Evolutionary conservation across 1,284 basidiomycete species (phyloP).

Genomic region (Ganoderma lingzhi): DNA sequence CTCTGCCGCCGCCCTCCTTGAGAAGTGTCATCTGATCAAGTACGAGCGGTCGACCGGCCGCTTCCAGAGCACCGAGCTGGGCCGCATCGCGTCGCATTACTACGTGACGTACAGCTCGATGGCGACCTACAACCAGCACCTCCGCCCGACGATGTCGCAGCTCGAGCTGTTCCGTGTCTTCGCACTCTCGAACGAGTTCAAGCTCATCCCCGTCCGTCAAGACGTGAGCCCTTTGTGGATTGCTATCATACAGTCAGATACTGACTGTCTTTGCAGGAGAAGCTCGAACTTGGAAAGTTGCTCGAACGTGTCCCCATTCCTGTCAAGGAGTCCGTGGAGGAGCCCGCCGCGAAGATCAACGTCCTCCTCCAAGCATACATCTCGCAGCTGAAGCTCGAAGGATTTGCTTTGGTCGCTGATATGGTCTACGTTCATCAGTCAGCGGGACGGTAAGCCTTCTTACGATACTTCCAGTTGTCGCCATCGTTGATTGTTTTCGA

Average conservation of each 20-base stretch:
- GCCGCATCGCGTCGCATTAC: slow-evolving; percentile 96
- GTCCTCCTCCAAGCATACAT: slow-evolving; percentile 96
- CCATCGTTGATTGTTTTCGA: not conserved
- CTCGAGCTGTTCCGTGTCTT: slow-evolving; percentile 97
- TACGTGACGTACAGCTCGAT: slow-evolving; percentile 97
- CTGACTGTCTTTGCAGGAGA: slow-evolving; percentile 58
- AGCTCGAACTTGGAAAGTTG: slow-evolving; percentile 91
- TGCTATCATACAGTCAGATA: slow-evolving; percentile 48
- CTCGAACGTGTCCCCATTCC: slow-evolving; percentile 97
- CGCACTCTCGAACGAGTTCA: slow-evolving; percentile 97
- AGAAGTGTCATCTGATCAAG: slow-evolving; percentile 94
- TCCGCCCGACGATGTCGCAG: slow-evolving; percentile 87
- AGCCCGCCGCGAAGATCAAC: slow-evolving; percentile 97
- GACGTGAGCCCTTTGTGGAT: slow-evolving; percentile 46
- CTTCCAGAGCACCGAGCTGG: slow-evolving; percentile 93
- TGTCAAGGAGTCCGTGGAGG: slow-evolving; percentile 96
- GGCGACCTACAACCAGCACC: slow-evolving; percentile 96
- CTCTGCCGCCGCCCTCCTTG: slow-evolving; percentile 92
- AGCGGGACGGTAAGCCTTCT: slow-evolving; percentile 72
- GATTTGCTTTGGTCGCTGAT: slow-evolving; percentile 96
- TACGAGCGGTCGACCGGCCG: slow-evolving; percentile 92
- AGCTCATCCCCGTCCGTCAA: slow-evolving; percentile 80
- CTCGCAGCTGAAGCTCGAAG: slow-evolving; percentile 93
- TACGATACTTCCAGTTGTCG: not conserved
- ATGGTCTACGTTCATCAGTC: slow-evolving; percentile 98